These are phyloP conservation scores for Solanum megistacrolobum DNA, from an alignment of 257 asterid genomes.

Conservation along the genomic window DNA sequence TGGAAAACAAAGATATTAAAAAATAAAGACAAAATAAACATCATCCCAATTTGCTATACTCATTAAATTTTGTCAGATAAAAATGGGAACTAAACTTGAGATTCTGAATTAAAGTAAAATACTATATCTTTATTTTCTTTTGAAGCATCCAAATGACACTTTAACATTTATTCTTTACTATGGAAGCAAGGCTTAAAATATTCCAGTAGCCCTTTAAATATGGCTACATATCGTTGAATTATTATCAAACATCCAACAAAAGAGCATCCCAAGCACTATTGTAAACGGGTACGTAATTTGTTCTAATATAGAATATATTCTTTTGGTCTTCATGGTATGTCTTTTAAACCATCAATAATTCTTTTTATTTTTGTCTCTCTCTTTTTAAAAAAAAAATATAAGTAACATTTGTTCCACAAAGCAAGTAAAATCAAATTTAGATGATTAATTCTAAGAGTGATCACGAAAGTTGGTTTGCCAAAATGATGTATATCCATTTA, in stretches of 20 bases:
- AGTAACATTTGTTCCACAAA: background rate
- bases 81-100: too few relatives aligned
- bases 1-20: too few relatives aligned
- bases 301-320: background rate
- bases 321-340: background rate
- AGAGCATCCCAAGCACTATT: background rate
- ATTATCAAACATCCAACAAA: background rate
- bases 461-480: background rate
- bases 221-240: too few relatives aligned
- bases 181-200: background rate
- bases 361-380: too few relatives aligned
- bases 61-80: too few relatives aligned
- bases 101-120: too few relatives aligned
- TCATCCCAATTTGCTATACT: too few relatives aligned
- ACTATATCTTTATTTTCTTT: background rate
- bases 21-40: too few relatives aligned
- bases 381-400: too few relatives aligned
- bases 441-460: background rate
- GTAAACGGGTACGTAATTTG: background rate
- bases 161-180: background rate
- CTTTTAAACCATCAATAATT: background rate
- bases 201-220: background rate
- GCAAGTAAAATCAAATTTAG: too few relatives aligned
- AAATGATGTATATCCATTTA: too few relatives aligned
- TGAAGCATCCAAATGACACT: background rate